Evolutionary conservation across 208 protist genomes (phyloP).

Genomic region (Herpetomonas tarakana): DNA sequence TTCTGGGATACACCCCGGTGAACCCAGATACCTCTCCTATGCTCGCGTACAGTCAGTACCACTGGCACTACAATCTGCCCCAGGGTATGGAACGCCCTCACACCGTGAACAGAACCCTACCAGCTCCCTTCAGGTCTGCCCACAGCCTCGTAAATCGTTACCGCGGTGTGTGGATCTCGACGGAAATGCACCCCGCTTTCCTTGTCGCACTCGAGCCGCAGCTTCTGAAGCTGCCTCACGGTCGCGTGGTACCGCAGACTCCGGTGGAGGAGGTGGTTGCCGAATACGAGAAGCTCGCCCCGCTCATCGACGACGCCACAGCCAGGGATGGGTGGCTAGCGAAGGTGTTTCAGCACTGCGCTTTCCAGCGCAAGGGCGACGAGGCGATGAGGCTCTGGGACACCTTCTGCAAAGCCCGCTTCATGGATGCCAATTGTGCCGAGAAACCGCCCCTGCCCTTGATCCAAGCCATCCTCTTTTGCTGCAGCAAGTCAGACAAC

Average conservation of each 20-base stretch:
- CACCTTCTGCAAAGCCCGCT: slow-evolving; percentile 54
- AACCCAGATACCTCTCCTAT: slow-evolving; percentile 90
- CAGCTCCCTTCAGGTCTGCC: slow-evolving; percentile 56
- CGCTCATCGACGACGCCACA: slow-evolving; percentile 60
- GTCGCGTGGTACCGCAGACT: slow-evolving; percentile 66
- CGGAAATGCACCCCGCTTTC: slow-evolving; percentile 80
- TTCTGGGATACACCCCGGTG: slow-evolving; percentile 75
- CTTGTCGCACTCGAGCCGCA: slow-evolving; percentile 75
- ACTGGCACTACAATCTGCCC: slow-evolving; percentile 90
- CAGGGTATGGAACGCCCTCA: slow-evolving; percentile 84
- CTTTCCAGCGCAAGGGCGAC: slow-evolving; percentile 59
- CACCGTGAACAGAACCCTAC: slow-evolving; percentile 73
- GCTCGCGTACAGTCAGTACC: slow-evolving; percentile 83
- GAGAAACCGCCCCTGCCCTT: slow-evolving; percentile 60
- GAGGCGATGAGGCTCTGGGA: slow-evolving; percentile 77
- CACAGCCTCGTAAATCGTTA: slow-evolving; percentile 80
- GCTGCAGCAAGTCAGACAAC: slow-evolving; percentile 68
- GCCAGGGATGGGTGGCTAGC: slow-evolving; percentile 77
- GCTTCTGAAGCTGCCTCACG: slow-evolving; percentile 80
- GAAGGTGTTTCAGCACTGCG: slow-evolving; percentile 87
- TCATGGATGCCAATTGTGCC: slow-evolving; percentile 27
- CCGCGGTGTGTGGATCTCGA: slow-evolving; percentile 79
- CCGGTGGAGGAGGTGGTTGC: slow-evolving; percentile 69
- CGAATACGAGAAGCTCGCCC: slow-evolving; percentile 65
- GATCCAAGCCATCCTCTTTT: slow-evolving; percentile 79